Conservation (phyloP, 805 yeast species). For the Sugiyamaella floridensis region DNA sequence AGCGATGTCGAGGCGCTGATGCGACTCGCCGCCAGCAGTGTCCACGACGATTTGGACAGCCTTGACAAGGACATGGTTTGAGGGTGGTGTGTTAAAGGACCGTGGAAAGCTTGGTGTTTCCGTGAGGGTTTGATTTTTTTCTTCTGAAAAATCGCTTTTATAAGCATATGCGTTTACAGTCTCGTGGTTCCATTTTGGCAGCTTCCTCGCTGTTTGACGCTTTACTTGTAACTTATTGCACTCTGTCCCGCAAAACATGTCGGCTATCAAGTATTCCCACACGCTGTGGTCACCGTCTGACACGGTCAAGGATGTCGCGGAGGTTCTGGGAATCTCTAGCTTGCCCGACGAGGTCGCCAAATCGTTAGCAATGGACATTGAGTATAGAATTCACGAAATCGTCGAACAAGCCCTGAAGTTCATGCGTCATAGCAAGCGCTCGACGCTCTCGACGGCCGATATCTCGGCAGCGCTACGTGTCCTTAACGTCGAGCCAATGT, state of each 20-base stretch:
- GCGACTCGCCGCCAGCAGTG: not conserved
- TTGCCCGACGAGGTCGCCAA: constrained; percentile 90
- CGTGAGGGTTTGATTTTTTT: too few relatives aligned
- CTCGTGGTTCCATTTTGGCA: too few relatives aligned
- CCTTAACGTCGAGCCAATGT: constrained; percentile 88
- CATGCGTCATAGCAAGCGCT: constrained; percentile 89
- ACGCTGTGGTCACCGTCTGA: constrained; percentile 97
- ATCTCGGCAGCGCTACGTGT: constrained; percentile 74
- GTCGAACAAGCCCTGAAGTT: constrained; percentile 93
- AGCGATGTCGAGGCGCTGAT: not conserved
- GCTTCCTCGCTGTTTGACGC: constrained; percentile 1
- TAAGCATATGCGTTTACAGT: too few relatives aligned
- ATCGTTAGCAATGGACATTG: constrained; percentile 98
- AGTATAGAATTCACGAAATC: constrained; percentile 90
- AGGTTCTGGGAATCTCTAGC: constrained; percentile 66
- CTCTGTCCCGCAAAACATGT: not conserved
- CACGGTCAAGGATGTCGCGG: constrained; percentile 95
- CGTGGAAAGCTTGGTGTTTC: too few relatives aligned
- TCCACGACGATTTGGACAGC: not conserved
- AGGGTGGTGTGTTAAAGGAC: not conserved
- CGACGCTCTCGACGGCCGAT: constrained; percentile 72
- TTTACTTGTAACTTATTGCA: not conserved
- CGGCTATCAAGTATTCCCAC: constrained; percentile 49
- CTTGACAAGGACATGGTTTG: not conserved
- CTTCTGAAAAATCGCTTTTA: too few relatives aligned